phyloP scores from a whole-genome alignment of 257 asterid genomes.

The Anisodus tanguticus region DNA sequence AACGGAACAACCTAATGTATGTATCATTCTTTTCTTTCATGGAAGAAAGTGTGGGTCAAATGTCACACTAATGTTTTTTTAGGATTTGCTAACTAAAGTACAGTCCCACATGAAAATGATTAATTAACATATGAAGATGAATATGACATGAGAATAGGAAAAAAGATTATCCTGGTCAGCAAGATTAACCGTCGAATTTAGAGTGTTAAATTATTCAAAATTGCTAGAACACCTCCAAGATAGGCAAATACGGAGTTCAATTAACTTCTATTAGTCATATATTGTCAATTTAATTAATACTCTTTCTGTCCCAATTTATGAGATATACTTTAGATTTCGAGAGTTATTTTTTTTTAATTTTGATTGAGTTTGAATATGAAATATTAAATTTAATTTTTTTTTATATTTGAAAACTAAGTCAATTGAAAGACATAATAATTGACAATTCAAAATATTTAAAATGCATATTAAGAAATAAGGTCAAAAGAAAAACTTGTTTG shows the following conservation, averaged over 20 bases:
- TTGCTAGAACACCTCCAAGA: background rate
- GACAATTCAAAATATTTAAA: too few relatives aligned
- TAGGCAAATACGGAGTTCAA: background rate
- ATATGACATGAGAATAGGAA: background rate
- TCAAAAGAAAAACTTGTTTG: too few relatives aligned
- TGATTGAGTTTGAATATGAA: too few relatives aligned
- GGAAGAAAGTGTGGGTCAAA: conserved; percentile 32
- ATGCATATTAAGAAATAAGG: too few relatives aligned
- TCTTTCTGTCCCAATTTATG: too few relatives aligned
- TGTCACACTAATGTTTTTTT: background rate
- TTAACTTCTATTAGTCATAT: background rate
- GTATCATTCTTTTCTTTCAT: conserved; percentile 26
- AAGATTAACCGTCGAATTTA: background rate
- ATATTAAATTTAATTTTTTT: too few relatives aligned
- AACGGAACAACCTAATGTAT: conserved; percentile 8
- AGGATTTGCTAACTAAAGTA: background rate
- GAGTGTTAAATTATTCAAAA: background rate
- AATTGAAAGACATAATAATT: too few relatives aligned
- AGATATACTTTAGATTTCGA: too few relatives aligned
- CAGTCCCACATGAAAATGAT: conserved; percentile 25
- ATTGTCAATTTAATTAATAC: background rate
- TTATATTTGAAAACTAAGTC: too few relatives aligned
- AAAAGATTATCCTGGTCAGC: background rate
- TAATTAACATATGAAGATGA: conserved; percentile 15
- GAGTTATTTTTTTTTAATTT: too few relatives aligned